These are phyloP conservation scores for Ceriops tagal DNA, from an alignment of 345 rosid species.

Conservation along the genomic window DNA sequence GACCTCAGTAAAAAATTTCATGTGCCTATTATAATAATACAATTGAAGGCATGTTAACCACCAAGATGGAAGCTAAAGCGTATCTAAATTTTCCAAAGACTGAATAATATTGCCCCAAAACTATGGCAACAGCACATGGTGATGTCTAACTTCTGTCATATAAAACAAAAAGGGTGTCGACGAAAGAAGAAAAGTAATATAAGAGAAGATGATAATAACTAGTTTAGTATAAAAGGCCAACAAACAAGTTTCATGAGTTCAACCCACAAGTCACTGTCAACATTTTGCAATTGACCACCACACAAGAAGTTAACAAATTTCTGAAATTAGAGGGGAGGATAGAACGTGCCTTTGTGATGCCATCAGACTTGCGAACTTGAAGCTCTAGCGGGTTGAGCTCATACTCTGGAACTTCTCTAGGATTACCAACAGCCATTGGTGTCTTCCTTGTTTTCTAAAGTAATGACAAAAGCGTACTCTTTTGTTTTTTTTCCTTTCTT, in stretches of 20 bases:
- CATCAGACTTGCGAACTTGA: slow-evolving; percentile 81
- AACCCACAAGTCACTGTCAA: too few species aligned
- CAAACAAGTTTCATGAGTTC: too few species aligned
- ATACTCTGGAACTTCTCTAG: slow-evolving; percentile 89
- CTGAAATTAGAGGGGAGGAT: slow-evolving; percentile 1
- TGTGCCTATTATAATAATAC: too few species aligned
- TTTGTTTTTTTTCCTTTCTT: not conserved
- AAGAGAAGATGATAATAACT: not conserved
- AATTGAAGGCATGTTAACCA: too few species aligned
- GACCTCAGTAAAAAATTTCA: too few species aligned
- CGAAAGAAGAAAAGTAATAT: not conserved
- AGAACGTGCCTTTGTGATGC: slow-evolving; percentile 65
- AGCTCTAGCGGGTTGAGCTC: slow-evolving; percentile 93
- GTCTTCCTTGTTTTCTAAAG: slow-evolving; percentile 86
- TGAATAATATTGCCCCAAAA: too few species aligned
- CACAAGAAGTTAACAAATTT: not conserved
- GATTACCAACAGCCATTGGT: slow-evolving; percentile 88
- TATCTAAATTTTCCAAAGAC: too few species aligned
- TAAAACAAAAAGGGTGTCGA: not conserved
- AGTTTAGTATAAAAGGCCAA: too few species aligned
- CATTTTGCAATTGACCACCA: too few species aligned
- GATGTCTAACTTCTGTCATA: too few species aligned
- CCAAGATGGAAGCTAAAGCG: too few species aligned
- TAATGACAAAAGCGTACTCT: slow-evolving; percentile 11
- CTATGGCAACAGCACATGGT: too few species aligned